Conservation (phyloP, 345 rosid species). For the Eucalyptus viminalis region DNA sequence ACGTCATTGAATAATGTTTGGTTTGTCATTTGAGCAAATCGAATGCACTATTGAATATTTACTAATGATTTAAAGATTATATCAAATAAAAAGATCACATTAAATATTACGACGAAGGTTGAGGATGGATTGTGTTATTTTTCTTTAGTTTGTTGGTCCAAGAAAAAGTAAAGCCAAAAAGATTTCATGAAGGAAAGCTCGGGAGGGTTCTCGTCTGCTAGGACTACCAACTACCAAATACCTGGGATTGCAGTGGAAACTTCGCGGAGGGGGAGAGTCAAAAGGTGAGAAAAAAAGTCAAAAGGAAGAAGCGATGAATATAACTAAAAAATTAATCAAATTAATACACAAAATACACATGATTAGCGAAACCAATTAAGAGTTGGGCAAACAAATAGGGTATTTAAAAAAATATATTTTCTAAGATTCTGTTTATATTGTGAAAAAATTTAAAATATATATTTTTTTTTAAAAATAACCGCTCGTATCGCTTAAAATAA, state of each 20-base stretch:
- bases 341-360: background rate
- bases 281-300: background rate
- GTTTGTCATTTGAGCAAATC: no score
- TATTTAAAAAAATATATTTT: background rate
- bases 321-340: background rate
- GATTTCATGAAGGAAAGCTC: background rate
- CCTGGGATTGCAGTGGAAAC: background rate
- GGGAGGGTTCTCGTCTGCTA: background rate
- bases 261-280: background rate
- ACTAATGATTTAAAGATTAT: fast-evolving
- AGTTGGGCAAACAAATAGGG: background rate
- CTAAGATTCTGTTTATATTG: background rate
- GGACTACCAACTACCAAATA: background rate
- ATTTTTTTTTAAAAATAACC: no score
- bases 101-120: fast-evolving
- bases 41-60: fast-evolving
- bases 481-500: fast-evolving
- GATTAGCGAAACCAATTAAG: background rate
- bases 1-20: no score
- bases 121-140: no score
- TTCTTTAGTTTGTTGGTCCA: background rate
- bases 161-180: background rate
- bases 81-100: no score
- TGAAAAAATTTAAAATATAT: no score
- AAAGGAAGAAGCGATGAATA: background rate